Evolutionary conservation across 257 asterid species (phyloP), one percentile per base, ranked within the genome.

Genomic region (Nyctanthes arbortristis): DNA sequence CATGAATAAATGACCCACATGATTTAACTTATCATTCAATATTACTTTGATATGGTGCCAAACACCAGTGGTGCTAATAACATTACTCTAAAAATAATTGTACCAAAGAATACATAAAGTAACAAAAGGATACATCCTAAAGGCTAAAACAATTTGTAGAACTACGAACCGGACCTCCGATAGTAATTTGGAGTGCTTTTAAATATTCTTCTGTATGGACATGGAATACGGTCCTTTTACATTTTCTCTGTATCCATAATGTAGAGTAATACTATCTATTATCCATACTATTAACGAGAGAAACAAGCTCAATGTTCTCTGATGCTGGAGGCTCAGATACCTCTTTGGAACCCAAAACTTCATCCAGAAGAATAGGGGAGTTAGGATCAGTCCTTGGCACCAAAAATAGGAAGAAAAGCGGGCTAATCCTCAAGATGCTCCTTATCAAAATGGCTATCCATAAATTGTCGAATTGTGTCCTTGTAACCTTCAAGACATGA

Each of bases 401-500:
- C 88, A 90, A 72, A 72, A 88, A 90, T 24, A 88, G 81, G 71
- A 87, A 24, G 66, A 73, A 79, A 0, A 90, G 85, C 4, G 96
- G 96, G 45, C 76, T 70, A 60, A 92, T 61, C 85, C 98, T 81
- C 69, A 87, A 40, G 10, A 88, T 1, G 67, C 77, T 90, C 59
- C 98, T 75, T 49, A 92, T 79, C 87, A 88, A 64, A 59, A 92
- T 58, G n/a, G 93, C 92, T 16, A 92, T 22, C 98, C 98, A 92
- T 20, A 92, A 75, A 49, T 85, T 86, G 35, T 78, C 81, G 31
- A 90, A 90, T 29, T 73, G 66, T 2, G 89, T 82, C 75, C 96
- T 81, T 3, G 96, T 90, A 43, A 92, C 91, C 0, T 84, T 84
- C 74, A 92, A 74, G 9, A 73, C 34, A 33, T 88, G 98, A 63